phyloP scores from a whole-genome alignment of 768 basidiomycete genomes.

The Russula griseocarnosa region DNA sequence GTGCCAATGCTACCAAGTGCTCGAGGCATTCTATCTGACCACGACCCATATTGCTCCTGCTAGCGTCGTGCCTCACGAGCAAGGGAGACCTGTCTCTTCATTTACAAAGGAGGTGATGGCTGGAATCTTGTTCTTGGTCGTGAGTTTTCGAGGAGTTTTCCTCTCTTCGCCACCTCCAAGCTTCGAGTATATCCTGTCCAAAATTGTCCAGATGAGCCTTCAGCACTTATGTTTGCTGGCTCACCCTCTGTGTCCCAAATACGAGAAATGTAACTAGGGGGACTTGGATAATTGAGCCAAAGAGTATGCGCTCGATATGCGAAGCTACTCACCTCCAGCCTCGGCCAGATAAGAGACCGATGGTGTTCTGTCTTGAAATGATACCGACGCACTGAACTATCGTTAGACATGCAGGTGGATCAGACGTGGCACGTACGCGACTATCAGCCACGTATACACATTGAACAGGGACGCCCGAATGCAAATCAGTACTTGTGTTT shows the following conservation, averaged over 20 bases:
- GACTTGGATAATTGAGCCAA: constrained; percentile 38
- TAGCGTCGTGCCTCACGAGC: neutral
- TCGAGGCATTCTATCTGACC: neutral
- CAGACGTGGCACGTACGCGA: constrained; percentile 17
- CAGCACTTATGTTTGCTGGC: constrained; percentile 9
- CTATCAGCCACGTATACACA: constrained; percentile 15
- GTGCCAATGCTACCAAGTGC: neutral
- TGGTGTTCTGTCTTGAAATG: constrained; percentile 6
- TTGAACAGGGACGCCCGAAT: constrained; percentile 35
- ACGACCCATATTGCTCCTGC: neutral
- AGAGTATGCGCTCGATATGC: constrained; percentile 5
- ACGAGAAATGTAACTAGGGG: constrained; percentile 47
- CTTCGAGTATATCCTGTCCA: constrained; percentile 39
- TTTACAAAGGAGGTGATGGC: neutral
- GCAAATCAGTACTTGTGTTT: constrained; percentile 38
- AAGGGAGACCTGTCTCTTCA: no score
- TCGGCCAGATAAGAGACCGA: constrained; percentile 46
- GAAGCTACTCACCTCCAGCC: constrained; percentile 42
- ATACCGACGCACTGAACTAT: neutral
- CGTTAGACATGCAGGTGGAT: neutral
- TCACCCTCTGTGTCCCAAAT: constrained; percentile 49
- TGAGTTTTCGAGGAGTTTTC: neutral
- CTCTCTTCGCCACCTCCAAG: constrained; percentile 27
- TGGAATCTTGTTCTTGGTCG: neutral
- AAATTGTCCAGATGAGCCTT: neutral